phyloP scores from a whole-genome alignment of 2,329 filamentous ascomycete genomes.

The Xylaria multiplex region DNA sequence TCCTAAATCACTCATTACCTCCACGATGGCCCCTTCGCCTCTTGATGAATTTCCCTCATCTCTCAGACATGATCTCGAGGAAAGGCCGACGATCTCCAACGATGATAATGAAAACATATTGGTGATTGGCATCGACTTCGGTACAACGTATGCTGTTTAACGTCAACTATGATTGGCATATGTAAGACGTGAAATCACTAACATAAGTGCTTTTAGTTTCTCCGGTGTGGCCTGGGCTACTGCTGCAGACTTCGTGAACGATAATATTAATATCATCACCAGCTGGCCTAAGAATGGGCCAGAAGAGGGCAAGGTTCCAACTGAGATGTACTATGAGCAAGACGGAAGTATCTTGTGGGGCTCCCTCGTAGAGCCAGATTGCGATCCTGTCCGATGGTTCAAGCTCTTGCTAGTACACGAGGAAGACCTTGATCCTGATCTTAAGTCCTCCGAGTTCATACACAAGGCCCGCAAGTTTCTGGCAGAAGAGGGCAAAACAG shows the following conservation, averaged over 20 bases:
- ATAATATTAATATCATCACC: conserved; percentile 18
- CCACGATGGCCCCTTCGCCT: conserved; percentile 1
- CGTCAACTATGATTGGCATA: neutral
- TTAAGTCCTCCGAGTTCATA: conserved; percentile 37
- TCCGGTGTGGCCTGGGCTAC: conserved; percentile 46
- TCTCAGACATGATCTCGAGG: conserved; percentile 4
- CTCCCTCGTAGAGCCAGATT: conserved; percentile 36
- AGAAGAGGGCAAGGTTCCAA: conserved; percentile 40
- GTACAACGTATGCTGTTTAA: conserved; percentile 18
- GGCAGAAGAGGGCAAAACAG: conserved; percentile 34
- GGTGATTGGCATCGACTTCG: conserved; percentile 25
- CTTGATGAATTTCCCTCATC: neutral
- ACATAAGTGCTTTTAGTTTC: conserved; percentile 36
- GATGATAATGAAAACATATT: conserved; percentile 9
- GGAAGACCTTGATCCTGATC: conserved; percentile 36
- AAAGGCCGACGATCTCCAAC: neutral
- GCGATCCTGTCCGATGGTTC: conserved; percentile 45
- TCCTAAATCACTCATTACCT: neutral
- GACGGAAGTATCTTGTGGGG: conserved; percentile 38
- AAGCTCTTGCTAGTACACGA: conserved; percentile 43
- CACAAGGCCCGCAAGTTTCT: conserved; percentile 27
- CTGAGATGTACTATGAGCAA: conserved; percentile 39
- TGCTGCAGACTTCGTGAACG: conserved; percentile 21
- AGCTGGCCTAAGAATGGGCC: conserved; percentile 12
- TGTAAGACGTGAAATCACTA: neutral